Base-by-base conservation (phyloP, 352 stramenopile species). In the Phytopythium mirpurense region DNA sequence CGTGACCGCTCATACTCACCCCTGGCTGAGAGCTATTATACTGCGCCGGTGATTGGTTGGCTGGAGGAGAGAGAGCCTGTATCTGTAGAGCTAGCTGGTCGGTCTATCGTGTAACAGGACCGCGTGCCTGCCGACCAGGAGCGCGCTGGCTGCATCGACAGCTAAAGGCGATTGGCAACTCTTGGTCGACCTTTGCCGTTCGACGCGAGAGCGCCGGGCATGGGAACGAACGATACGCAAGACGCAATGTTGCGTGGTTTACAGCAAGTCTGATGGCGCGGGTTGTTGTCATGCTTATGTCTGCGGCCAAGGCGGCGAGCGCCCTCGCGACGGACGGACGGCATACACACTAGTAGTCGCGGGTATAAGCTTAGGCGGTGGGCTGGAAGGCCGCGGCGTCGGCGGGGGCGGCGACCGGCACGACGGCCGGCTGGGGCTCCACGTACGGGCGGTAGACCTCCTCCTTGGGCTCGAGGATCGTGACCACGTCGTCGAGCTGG, bases 401-500 rank as follows among this genome's bases (percentile, higher is more conserved):
- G 23, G 57, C 55, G 31, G 63, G 56, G 24, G 51, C 54, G 24
- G 66, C 56, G 23, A 54, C 63, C 32, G 73, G 71, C 51, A 86
- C 71, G 26, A 83, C 68, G 54, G 67, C 67, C 32, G 72, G 60
- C 51, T 69, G 78, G 38, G 83, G 83, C 65, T 90, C 83, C 42
- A 90, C 79, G 72, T 91, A 94, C 51, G 80, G 81, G 59, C 70
- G 83, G 74, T 88, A 79, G 18, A 90, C 73, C 59, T 96, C 95
- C 72, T 99, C 96, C 91, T 99, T 99, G 49, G 97, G 97, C 76
- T 99, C 96, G 38, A 98, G 74, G 75, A 99, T 99, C 34, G 93
- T 98, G 45, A 99, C 97, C 44, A 99, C 96, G 77, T 99, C 97
- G 70, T 98, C 95, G 38, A 99, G 78, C 54, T 93, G 84, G 63